Evolutionary conservation across 2,329 filamentous ascomycete genomes (phyloP).

Genomic region (Exophiala sp.): DNA sequence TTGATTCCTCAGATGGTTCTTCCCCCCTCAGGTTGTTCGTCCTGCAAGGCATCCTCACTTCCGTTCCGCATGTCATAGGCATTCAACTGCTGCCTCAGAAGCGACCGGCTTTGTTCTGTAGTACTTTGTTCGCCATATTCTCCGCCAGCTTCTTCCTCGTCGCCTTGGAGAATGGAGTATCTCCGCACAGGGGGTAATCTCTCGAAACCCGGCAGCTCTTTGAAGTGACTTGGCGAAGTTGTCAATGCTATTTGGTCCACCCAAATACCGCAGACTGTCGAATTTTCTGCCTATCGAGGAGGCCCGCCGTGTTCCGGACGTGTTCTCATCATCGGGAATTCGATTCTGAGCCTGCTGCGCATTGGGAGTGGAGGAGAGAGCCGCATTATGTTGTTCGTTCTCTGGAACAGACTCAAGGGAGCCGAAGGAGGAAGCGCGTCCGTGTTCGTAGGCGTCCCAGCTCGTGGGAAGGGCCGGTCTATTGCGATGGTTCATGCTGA

Average conservation of each 20-base stretch:
- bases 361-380: constrained; percentile 21
- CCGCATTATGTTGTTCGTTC: constrained; percentile 24
- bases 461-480: constrained; percentile 23
- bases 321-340: background rate
- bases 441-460: constrained; percentile 32
- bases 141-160: constrained; percentile 49
- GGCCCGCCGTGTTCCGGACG: constrained; percentile 23
- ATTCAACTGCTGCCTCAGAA: constrained; percentile 32
- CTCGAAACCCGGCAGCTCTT: constrained; percentile 78
- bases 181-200: constrained; percentile 71
- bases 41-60: constrained; percentile 30
- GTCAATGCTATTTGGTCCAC: constrained; percentile 87
- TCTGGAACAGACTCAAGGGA: constrained; percentile 31
- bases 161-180: constrained; percentile 60
- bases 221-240: constrained; percentile 92
- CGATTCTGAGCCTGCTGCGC: constrained; percentile 1
- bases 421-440: constrained; percentile 30
- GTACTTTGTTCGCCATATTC: constrained; percentile 24
- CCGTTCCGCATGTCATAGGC: constrained; percentile 10
- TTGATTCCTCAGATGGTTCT: constrained; percentile 28
- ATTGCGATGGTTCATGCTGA: constrained; percentile 23
- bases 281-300: constrained; percentile 46
- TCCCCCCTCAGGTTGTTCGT: constrained; percentile 22
- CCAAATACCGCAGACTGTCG: constrained; percentile 56
- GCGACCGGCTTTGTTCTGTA: constrained; percentile 26